These are phyloP conservation scores for Zygosaccharomyces rouxii DNA, from an alignment of 805 yeast genomes.

Conservation along the genomic window DNA sequence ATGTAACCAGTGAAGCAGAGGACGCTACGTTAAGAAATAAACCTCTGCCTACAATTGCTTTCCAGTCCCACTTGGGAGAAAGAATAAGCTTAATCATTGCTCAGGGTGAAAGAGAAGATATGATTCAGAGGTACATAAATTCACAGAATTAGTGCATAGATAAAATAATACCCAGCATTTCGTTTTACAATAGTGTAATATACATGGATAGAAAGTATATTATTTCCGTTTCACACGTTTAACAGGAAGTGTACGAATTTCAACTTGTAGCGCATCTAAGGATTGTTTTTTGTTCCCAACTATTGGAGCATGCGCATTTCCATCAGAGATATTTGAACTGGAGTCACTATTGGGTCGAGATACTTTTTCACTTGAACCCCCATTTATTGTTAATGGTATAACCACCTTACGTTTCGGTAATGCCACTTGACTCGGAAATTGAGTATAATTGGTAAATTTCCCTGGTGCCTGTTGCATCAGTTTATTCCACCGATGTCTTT, in stretches of 20 bases:
- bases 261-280: not conserved
- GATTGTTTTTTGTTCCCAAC: not conserved
- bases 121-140: not conserved
- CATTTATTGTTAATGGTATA: constrained; percentile 5
- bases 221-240: not conserved
- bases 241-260: not conserved
- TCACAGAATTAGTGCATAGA: not conserved
- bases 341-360: not conserved
- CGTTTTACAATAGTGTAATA: not conserved
- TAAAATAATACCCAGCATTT: not conserved
- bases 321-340: no score
- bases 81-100: not conserved
- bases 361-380: not conserved
- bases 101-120: not conserved
- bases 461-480: constrained; percentile 6
- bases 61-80: not conserved
- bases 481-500: constrained; percentile 20
- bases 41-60: not conserved
- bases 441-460: constrained; percentile 14
- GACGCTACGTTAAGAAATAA: constrained; percentile 20
- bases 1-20: constrained; percentile 12
- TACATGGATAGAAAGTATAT: not conserved
- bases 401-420: constrained; percentile 8
- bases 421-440: constrained; percentile 22
- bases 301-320: not conserved